Percentiles rank a stretch among this genome's conserved stretches.
phyloP scores from a whole-genome alignment of 768 basidiomycete species.

The Panellus pusillus region DNA sequence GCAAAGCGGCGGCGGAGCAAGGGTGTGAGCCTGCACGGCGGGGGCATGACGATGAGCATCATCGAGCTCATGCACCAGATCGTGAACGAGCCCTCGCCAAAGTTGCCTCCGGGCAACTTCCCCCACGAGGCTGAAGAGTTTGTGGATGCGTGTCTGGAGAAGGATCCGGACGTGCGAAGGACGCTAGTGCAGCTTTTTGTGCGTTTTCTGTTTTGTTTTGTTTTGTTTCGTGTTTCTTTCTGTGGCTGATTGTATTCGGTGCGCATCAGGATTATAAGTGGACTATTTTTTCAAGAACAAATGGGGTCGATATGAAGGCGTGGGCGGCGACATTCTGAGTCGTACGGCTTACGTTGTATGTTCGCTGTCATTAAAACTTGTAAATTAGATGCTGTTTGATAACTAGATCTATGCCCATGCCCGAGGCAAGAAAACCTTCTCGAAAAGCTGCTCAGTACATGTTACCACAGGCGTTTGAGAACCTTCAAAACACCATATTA shows the following conservation, averaged over 20 bases:
- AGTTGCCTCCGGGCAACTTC: slow-evolving; percentile 69
- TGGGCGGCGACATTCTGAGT: slow-evolving; percentile 20
- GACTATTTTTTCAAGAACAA: slow-evolving; percentile 5
- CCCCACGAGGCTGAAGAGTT: slow-evolving; percentile 80
- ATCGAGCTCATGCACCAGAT: slow-evolving; percentile 96
- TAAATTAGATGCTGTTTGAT: no score
- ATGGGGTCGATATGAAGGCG: slow-evolving; percentile 17
- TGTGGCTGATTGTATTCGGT: background rate
- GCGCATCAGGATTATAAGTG: slow-evolving; percentile 6
- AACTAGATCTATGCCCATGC: no score
- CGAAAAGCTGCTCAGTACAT: no score
- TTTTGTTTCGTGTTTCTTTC: background rate
- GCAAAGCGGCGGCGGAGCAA: slow-evolving; percentile 63
- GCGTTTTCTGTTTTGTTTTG: slow-evolving; percentile 29
- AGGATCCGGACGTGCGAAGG: slow-evolving; percentile 80
- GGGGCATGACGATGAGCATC: slow-evolving; percentile 97
- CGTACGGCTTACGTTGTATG: no score
- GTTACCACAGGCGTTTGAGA: no score
- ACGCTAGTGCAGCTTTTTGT: slow-evolving; percentile 88
- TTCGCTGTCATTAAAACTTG: no score
- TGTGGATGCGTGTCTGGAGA: slow-evolving; percentile 85
- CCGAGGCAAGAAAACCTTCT: no score
- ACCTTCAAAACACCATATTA: no score
- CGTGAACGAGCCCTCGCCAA: slow-evolving; percentile 95
- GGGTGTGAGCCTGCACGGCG: slow-evolving; percentile 91